These are phyloP conservation scores for Penicillium turbatum DNA, from an alignment of 495 filamentous ascomycete species.

Conservation along the genomic window DNA sequence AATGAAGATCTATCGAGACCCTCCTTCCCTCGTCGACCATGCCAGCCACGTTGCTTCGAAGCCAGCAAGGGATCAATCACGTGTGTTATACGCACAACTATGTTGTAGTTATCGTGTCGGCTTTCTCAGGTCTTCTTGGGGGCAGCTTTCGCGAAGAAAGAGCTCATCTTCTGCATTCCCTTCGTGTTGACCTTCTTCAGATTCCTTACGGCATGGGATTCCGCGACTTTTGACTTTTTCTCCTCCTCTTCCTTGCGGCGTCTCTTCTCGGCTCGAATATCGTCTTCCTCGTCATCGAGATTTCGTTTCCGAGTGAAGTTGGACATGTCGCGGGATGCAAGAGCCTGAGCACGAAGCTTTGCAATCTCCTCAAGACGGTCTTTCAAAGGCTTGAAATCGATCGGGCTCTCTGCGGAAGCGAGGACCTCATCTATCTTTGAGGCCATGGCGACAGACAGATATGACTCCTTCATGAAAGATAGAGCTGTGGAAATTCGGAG, in stretches of 20 bases:
- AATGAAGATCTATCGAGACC: neutral
- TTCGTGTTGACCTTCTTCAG: slow-evolving; percentile 82
- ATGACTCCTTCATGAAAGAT: slow-evolving; percentile 70
- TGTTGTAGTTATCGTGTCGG: neutral
- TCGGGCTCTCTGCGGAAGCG: slow-evolving; percentile 34
- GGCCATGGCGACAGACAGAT: slow-evolving; percentile 55
- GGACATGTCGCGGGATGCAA: slow-evolving; percentile 57
- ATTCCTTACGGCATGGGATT: slow-evolving; percentile 69
- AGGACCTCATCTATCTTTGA: slow-evolving; percentile 47
- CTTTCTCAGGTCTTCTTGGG: slow-evolving; percentile 32
- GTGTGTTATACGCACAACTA: neutral
- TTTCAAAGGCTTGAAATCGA: slow-evolving; percentile 68
- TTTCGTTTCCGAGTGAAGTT: slow-evolving; percentile 75
- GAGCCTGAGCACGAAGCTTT: slow-evolving; percentile 62
- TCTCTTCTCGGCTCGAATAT: slow-evolving; percentile 52
- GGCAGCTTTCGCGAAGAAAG: slow-evolving; percentile 77
- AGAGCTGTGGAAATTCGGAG: slow-evolving; percentile 72
- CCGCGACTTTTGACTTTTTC: slow-evolving; percentile 63
- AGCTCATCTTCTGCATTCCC: slow-evolving; percentile 97
- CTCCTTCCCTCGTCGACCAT: neutral
- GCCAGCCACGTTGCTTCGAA: neutral
- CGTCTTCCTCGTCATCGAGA: slow-evolving; percentile 63
- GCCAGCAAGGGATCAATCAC: neutral
- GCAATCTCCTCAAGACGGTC: slow-evolving; percentile 60
- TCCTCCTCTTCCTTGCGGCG: slow-evolving; percentile 71